These are phyloP conservation scores for Lasiosphaeriaceae sp. DNA, from an alignment of 495 filamentous ascomycete species.

Conservation along the genomic window DNA sequence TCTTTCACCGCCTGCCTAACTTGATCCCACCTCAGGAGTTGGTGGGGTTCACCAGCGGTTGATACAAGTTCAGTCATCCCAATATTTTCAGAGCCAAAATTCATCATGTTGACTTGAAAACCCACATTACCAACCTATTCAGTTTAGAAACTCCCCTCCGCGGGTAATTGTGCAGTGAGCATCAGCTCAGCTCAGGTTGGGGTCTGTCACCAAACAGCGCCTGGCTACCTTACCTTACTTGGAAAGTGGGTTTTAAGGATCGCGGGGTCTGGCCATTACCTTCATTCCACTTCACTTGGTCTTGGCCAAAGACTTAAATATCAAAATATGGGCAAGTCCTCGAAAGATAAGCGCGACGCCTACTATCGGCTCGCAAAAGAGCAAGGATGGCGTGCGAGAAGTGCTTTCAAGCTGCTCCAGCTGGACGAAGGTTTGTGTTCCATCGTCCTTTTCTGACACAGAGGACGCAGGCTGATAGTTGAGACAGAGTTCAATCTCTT, in stretches of 20 bases:
- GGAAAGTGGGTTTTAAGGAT: too few relatives aligned
- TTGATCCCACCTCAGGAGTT: not conserved
- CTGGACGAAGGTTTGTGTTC: conserved; percentile 65
- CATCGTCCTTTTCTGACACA: not conserved
- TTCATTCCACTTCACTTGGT: not conserved
- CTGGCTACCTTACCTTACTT: too few relatives aligned
- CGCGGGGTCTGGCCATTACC: too few relatives aligned
- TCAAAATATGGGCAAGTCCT: conserved; percentile 83
- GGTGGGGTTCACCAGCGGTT: not conserved
- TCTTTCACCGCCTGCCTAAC: not conserved
- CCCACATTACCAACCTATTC: not conserved
- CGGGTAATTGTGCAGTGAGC: not conserved
- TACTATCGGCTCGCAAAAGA: conserved; percentile 98
- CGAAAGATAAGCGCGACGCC: conserved; percentile 96
- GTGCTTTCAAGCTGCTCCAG: conserved; percentile 94
- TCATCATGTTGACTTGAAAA: too few relatives aligned
- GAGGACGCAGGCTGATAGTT: not conserved
- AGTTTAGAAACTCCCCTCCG: not conserved
- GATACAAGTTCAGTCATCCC: not conserved
- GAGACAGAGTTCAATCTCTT: conserved; percentile 83
- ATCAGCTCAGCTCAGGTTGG: too few relatives aligned
- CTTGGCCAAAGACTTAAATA: not conserved
- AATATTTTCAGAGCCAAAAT: not conserved
- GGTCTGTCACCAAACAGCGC: too few relatives aligned
- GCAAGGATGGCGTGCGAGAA: conserved; percentile 94